phyloP scores from a whole-genome alignment of 768 basidiomycete species.

The Tephrocybe sp. region DNA sequence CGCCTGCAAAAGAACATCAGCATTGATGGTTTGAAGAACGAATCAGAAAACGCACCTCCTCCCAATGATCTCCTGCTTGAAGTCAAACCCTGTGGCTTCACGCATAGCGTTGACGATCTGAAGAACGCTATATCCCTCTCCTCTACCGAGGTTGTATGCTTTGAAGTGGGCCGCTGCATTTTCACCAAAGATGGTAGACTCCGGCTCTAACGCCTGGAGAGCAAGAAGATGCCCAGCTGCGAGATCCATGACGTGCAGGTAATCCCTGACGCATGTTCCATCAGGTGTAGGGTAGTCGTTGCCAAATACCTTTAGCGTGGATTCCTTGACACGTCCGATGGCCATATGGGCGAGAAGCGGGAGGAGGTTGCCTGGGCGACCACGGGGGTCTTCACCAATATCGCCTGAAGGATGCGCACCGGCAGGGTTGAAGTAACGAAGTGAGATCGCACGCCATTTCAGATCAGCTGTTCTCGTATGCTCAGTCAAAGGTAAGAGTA shows the following conservation, averaged over 20 bases:
- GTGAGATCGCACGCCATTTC: slow-evolving; percentile 78
- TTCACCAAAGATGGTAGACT: slow-evolving; percentile 59
- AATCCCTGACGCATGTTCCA: slow-evolving; percentile 97
- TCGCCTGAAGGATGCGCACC: slow-evolving; percentile 96
- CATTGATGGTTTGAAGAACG: background rate
- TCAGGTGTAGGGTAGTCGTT: slow-evolving; percentile 96
- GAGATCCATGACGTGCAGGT: slow-evolving; percentile 90
- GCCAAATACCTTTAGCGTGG: slow-evolving; percentile 82
- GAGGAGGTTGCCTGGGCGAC: slow-evolving; percentile 91
- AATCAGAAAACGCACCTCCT: slow-evolving; percentile 60
- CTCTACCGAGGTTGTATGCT: slow-evolving; percentile 96
- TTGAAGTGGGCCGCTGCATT: slow-evolving; percentile 67
- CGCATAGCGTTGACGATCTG: slow-evolving; percentile 95
- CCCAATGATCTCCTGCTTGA: slow-evolving; percentile 85
- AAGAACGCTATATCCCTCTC: slow-evolving; percentile 87
- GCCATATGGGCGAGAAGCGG: slow-evolving; percentile 96
- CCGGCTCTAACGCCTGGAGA: slow-evolving; percentile 71
- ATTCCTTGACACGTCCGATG: slow-evolving; percentile 75
- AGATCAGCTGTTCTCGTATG: slow-evolving; percentile 52
- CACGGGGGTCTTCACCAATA: slow-evolving; percentile 96
- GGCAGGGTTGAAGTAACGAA: slow-evolving; percentile 99
- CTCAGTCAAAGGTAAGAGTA: slow-evolving; percentile 1
- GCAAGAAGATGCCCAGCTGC: slow-evolving; percentile 93
- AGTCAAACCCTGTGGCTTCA: slow-evolving; percentile 85
- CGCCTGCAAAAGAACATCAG: slow-evolving; percentile 43